Evolutionary conservation across 441 rosid genomes (phyloP).

Genomic region (Populus hybrid): DNA sequence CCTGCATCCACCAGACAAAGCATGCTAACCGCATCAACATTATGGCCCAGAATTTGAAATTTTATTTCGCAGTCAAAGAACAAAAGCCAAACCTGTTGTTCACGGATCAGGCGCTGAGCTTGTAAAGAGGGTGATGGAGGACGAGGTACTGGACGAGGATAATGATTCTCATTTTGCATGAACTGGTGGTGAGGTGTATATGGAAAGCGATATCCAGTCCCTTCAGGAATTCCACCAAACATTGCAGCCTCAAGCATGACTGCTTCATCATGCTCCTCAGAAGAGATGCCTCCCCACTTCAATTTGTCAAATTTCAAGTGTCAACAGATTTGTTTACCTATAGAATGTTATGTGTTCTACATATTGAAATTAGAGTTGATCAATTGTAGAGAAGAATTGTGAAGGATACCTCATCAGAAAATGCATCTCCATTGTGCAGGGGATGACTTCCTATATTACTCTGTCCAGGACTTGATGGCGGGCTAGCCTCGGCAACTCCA

Average conservation of each 20-base stretch:
- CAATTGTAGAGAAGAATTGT: not conserved
- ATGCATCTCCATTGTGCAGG: constrained; percentile 42
- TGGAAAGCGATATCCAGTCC: constrained; percentile 52
- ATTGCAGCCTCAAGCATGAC: constrained; percentile 99
- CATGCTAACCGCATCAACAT: constrained; percentile 3
- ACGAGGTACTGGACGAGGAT: constrained; percentile 50
- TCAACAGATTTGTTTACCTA: constrained; percentile 18
- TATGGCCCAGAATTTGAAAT: constrained; percentile 2
- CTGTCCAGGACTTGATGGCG: constrained; percentile 55
- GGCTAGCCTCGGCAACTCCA: constrained; percentile 39
- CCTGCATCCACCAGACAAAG: constrained; percentile 46
- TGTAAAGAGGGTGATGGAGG: constrained; percentile 93
- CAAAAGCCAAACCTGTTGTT: constrained; percentile 75
- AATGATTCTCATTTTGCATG: constrained; percentile 47
- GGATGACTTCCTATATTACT: constrained; percentile 33
- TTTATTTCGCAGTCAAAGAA: not conserved
- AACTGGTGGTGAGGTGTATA: constrained; percentile 60
- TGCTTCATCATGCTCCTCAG: constrained; percentile 98
- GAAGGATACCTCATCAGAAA: constrained; percentile 60
- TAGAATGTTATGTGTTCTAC: constrained; percentile 1
- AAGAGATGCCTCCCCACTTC: constrained; percentile 99
- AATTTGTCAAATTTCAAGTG: constrained; percentile 22
- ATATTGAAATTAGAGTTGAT: not conserved
- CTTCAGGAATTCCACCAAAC: constrained; percentile 96
- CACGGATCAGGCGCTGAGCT: constrained; percentile 93